Percentiles rank a stretch among this genome's conserved stretches.
Evolutionary conservation across 805 yeast species (phyloP).

Genomic region (Myxozyma mucilagina): DNA sequence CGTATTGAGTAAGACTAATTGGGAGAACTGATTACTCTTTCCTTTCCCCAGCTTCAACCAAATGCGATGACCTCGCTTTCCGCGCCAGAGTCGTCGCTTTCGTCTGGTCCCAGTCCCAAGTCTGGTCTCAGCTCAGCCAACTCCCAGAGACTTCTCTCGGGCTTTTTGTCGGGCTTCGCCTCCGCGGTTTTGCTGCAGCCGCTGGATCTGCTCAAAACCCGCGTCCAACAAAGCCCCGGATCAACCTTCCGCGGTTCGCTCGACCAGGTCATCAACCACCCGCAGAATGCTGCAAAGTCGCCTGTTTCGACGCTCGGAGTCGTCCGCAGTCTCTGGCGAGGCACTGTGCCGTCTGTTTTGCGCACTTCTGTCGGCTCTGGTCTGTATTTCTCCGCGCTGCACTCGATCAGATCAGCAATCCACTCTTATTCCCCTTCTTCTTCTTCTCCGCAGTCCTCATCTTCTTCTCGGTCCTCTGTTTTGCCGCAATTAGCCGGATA

Average conservation of each 20-base stretch:
- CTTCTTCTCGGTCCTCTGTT: constrained; percentile 40
- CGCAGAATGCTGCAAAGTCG: not conserved
- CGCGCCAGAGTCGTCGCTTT: not conserved
- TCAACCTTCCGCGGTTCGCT: constrained; percentile 7
- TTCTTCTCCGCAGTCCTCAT: not conserved
- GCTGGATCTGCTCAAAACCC: constrained; percentile 80
- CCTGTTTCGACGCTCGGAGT: constrained; percentile 7
- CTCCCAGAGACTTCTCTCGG: constrained; percentile 65
- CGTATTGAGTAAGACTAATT: no score
- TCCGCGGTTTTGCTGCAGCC: constrained; percentile 85
- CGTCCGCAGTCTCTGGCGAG: constrained; percentile 69
- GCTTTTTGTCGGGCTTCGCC: constrained; percentile 80
- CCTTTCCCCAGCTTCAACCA: not conserved
- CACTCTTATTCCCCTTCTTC: not conserved
- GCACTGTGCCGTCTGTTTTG: constrained; percentile 86
- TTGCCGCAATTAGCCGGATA: constrained; percentile 71
- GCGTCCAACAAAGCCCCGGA: constrained; percentile 62
- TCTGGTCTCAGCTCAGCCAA: no score
- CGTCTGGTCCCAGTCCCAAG: not conserved
- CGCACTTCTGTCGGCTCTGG: constrained; percentile 92
- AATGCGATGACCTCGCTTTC: not conserved
- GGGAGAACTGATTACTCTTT: not conserved
- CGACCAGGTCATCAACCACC: constrained; percentile 5
- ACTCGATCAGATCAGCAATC: constrained; percentile 50
- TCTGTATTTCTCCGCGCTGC: constrained; percentile 72